Percentiles rank a stretch among this genome's conserved stretches.
Conservation (phyloP, 768 basidiomycete genomes). For the Psilocybe cyanescens region DNA sequence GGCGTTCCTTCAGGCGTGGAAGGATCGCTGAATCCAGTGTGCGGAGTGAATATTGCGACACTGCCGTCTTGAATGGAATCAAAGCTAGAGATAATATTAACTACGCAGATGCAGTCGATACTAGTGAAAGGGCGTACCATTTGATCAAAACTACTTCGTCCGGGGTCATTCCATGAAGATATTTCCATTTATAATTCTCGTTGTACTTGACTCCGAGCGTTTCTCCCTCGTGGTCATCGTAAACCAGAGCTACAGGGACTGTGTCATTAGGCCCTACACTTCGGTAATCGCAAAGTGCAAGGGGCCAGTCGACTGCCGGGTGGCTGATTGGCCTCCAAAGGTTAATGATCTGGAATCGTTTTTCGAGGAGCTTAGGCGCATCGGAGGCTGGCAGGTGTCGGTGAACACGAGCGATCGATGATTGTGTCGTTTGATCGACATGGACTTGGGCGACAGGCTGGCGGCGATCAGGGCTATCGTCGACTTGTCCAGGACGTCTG, state of each 20-base stretch:
- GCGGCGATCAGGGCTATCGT: slow-evolving; percentile 39
- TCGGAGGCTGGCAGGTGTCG: slow-evolving; percentile 53
- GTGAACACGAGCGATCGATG: slow-evolving; percentile 49
- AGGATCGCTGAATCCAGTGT: slow-evolving; percentile 64
- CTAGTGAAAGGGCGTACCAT: slow-evolving; percentile 23
- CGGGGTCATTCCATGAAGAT: slow-evolving; percentile 43
- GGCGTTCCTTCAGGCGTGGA: slow-evolving; percentile 53
- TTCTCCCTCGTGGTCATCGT: slow-evolving; percentile 56
- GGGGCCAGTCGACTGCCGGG: slow-evolving; percentile 52
- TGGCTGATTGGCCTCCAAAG: slow-evolving; percentile 60
- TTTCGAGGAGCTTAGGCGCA: slow-evolving; percentile 43
- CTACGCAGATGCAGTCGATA: neutral
- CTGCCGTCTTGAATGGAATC: slow-evolving; percentile 44
- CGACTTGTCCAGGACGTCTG: slow-evolving; percentile 38
- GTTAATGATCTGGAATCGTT: slow-evolving; percentile 62
- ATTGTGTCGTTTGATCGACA: slow-evolving; percentile 53
- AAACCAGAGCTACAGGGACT: slow-evolving; percentile 47
- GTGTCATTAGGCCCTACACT: slow-evolving; percentile 48
- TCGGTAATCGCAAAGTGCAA: slow-evolving; percentile 55
- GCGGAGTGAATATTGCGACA: slow-evolving; percentile 61
- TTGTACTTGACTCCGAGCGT: slow-evolving; percentile 50
- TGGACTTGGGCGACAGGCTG: slow-evolving; percentile 52
- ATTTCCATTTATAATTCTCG: slow-evolving; percentile 56
- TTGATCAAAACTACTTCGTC: slow-evolving; percentile 60
- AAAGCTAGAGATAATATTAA: slow-evolving; percentile 17